Evolutionary conservation across 495 filamentous ascomycete species (phyloP), one percentile per base, ranked within the genome.

Genomic region (Extremus antarcticus): DNA sequence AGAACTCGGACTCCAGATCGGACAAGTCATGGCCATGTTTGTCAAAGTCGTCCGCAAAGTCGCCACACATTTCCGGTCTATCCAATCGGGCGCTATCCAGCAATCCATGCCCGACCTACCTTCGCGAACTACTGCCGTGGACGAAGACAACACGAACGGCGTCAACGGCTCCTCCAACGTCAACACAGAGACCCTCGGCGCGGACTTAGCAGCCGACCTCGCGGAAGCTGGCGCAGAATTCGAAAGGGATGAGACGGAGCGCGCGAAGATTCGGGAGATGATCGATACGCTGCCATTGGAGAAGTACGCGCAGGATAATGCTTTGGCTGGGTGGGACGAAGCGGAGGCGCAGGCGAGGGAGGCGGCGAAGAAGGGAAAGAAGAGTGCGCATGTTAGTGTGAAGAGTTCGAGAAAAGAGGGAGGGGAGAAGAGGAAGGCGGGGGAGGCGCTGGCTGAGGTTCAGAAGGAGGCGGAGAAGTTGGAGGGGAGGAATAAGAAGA

Each of bases 21-120:
- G 83, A 21, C 92, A 97, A 70, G 75, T 95, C 2, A 74, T 99
- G 24, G 88, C 91, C 25, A 95, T 97, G 82, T 95, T 97, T 72
- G 86, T 96, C 63, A 97, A 96, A 74, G 84, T 92, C 60, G 76
- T 97, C 61, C 78, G 91, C 25, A 97, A 95, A 70, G 76, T 95
- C 29, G 83, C 86, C 0, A 75, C 78, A 15, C 77, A 86, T 61
- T 89, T 99, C 72, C 78, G 82, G 22, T 67, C 72, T 23, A 60
- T 97, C n/a, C 73, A 95, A 17, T 80, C 87, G 55, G 82, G 78
- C 35, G 86, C 85, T 0, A 81, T 90, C 24, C 83, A 76, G 47
- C 79, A 85, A 19, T 72, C 77, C 10, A 75, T 96, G 65, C 88
- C 90, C 13, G 49, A 72, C 54, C 29, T 16, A 15, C 29, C 29